Conservation (phyloP, 345 rosid genomes). For the Boechera divaricarpa region DNA sequence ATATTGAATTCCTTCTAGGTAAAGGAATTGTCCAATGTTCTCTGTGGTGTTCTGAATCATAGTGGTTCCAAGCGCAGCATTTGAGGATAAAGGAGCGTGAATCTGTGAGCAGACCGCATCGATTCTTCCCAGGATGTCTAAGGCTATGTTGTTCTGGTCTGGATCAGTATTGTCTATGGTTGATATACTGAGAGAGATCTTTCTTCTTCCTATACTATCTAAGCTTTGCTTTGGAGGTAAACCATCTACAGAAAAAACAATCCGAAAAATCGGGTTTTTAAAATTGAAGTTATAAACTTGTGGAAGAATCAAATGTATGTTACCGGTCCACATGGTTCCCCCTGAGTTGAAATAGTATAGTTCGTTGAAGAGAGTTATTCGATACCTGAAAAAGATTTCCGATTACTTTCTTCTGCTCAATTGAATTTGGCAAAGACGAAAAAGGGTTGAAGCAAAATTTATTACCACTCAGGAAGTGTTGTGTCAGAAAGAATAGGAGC, state of each 20-base stretch:
- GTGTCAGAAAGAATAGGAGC: slow-evolving; percentile 85
- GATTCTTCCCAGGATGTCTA: slow-evolving; percentile 74
- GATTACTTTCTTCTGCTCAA: background rate
- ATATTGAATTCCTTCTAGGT: slow-evolving; percentile 76
- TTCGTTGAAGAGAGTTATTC: slow-evolving; percentile 86
- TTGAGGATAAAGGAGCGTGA: slow-evolving; percentile 56
- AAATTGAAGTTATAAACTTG: background rate
- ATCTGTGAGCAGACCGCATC: slow-evolving; percentile 64
- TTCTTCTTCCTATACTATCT: slow-evolving; percentile 57
- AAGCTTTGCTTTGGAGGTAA: slow-evolving; percentile 72
- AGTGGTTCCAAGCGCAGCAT: slow-evolving; percentile 72
- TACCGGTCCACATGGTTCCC: slow-evolving; percentile 96
- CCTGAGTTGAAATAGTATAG: slow-evolving; percentile 94
- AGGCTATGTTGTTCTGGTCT: slow-evolving; percentile 55
- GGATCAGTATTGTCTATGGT: slow-evolving; percentile 48
- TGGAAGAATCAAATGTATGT: slow-evolving; percentile 14
- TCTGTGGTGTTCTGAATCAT: slow-evolving; percentile 70
- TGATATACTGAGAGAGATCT: slow-evolving; percentile 59
- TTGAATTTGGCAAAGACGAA: background rate
- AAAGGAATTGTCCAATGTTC: slow-evolving; percentile 85
- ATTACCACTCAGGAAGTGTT: slow-evolving; percentile 82
- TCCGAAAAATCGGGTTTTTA: background rate
- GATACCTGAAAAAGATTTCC: slow-evolving; percentile 63
- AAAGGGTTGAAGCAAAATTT: background rate
- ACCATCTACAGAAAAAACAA: slow-evolving; percentile 63